These are phyloP conservation scores for Fremontodendron californicum DNA, from an alignment of 345 rosid genomes.

Conservation along the genomic window DNA sequence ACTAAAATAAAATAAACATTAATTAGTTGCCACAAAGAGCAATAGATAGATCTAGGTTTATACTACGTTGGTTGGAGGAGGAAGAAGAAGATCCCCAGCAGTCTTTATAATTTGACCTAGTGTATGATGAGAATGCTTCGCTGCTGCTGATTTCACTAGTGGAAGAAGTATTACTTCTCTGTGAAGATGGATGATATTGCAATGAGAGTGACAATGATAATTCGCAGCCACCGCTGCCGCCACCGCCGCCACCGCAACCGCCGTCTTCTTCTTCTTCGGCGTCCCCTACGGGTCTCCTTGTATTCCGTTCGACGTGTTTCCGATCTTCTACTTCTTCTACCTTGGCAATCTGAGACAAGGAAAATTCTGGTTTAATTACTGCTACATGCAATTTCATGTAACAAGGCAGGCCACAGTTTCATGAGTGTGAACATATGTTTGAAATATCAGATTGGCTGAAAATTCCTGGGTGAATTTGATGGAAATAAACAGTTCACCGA, in stretches of 20 bases:
- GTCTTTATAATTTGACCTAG: constrained; percentile 35
- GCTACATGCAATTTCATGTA: neutral
- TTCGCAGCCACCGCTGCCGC: constrained; percentile 16
- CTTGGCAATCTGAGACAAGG: constrained; percentile 30
- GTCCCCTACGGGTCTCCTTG: neutral
- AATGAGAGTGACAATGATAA: constrained; percentile 56
- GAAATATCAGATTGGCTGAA: neutral
- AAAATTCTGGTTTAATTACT: neutral
- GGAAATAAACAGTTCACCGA: neutral
- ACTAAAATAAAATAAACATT: neutral
- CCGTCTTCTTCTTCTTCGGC: constrained; percentile 13
- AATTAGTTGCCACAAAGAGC: constrained; percentile 58
- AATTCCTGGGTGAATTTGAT: neutral
- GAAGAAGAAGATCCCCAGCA: constrained; percentile 25
- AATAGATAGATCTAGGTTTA: constrained; percentile 64
- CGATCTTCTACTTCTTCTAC: neutral
- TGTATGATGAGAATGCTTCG: constrained; percentile 56
- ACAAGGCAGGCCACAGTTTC: neutral
- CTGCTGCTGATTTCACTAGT: constrained; percentile 58
- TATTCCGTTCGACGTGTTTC: neutral
- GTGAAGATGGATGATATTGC: constrained; percentile 29
- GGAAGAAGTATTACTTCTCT: constrained; percentile 46
- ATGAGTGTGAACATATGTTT: neutral
- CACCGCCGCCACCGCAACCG: neutral
- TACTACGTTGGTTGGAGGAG: constrained; percentile 24